These are phyloP conservation scores for Naganishia friedmannii DNA, from an alignment of 768 basidiomycete genomes.

Conservation along the genomic window DNA sequence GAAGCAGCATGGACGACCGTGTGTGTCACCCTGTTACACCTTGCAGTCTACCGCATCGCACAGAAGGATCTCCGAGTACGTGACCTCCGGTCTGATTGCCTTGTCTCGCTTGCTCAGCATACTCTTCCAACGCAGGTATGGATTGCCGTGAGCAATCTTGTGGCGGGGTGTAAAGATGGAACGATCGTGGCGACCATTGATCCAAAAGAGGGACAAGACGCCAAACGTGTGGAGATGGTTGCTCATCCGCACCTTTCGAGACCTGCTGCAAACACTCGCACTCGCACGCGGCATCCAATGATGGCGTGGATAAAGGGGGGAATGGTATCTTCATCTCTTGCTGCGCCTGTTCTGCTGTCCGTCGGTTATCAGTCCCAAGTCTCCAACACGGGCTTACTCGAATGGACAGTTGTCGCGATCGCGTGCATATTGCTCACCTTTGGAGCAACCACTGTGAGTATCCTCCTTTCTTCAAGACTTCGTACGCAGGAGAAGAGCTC, in stretches of 20 bases:
- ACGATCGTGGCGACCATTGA: background rate
- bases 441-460: too few relatives aligned
- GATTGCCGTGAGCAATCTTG: background rate
- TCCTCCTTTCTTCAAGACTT: too few relatives aligned
- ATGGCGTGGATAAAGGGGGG: too few relatives aligned
- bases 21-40: background rate
- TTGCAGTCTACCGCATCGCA: background rate
- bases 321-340: too few relatives aligned
- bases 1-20: background rate
- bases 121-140: background rate
- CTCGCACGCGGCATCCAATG: too few relatives aligned
- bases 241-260: background rate
- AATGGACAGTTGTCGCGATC: too few relatives aligned
- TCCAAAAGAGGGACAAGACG: background rate
- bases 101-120: background rate
- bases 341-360: too few relatives aligned
- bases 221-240: background rate
- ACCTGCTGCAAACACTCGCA: too few relatives aligned
- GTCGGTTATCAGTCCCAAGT: too few relatives aligned
- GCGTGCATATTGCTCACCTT: too few relatives aligned
- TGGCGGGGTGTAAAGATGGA: background rate
- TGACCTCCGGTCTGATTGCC: background rate
- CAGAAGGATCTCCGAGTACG: background rate
- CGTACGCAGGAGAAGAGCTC: too few relatives aligned
- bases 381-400: too few relatives aligned